Evolutionary conservation across 345 rosid species (phyloP), one percentile per base, ranked within the genome.

Genomic region (Eutrema yunnanense): DNA sequence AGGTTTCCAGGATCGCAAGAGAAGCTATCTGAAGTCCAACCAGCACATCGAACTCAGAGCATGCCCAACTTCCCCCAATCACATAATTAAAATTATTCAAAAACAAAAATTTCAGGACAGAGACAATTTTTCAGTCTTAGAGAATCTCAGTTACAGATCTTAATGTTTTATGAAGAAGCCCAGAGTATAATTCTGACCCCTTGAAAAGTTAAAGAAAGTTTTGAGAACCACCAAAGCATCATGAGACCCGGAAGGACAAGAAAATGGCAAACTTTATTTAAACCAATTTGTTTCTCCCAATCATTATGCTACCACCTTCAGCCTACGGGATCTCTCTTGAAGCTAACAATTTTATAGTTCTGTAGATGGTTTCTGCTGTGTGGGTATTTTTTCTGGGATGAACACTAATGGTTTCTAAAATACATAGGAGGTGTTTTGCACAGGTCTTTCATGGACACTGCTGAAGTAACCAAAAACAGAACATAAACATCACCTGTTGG

Each of bases 361-460:
- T n/a, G 12, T 58, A 46, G 38, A 46, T 46, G 49, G 40, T 41
- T 49, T 58, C 41, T 48, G 40, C 8, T 37, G 50, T 27, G 59
- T 36, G n/a, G 3, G 41, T 19, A 63, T 44, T n/a, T 54, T 8
- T 27, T 33, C 12, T 63, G 5, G 55, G 16, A 60, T 50, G 59
- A 71, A 50, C 34, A 62, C 10, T 61, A 50, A 43, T 51, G 63
- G 14, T 13, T 43, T 44, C n/a, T 6, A 46, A 22, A 12, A 26
- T 44, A 63, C n/a, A 34, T 40, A 34, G 40, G 22, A 34, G 6
- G 2, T 54, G 55, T 56, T 64, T 54, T 36, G 57, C 33, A 38
- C n/a, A 44, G 48, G 32, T 55, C 65, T 55, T 64, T 56, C 40
- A 65, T 65, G 71, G 11, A 37, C 53, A 73, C 8, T 44, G 33